Evolutionary conservation across 805 yeast genomes (phyloP), one percentile per base, ranked within the genome.

Genomic region (Blastobotrys americana): DNA sequence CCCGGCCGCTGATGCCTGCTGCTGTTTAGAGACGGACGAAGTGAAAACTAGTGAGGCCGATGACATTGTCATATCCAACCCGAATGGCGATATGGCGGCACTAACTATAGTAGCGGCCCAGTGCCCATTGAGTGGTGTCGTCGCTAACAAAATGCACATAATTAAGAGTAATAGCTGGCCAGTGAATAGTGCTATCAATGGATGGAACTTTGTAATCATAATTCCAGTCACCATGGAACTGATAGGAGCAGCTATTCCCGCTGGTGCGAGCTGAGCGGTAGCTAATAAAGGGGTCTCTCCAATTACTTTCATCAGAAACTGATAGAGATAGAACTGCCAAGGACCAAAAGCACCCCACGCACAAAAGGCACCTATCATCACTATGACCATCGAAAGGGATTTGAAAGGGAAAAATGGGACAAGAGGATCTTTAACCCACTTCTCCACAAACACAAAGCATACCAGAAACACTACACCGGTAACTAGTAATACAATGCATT

Each of bases 271-370:
- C n/a, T 72, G 66, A 3, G 73, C 68, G 49, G 77, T 63, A 49
- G 78, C 55, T 54, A 63, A 64, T 53, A 81, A 37, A 47, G 79
- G 66, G 41, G 70, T 43, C 53, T 74, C 71, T 6, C 67, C 56
- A n/a, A 81, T 68, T 21, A 82, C 55, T 43, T 76, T 73, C 43
- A 74, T 54, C 23, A 73, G 53, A 39, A 77, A 70, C 21, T 71
- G 67, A 70, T 75, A 78, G 47, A 73, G 73, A 60, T 80, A 83
- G 55, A 68, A 82, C n/a, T 79, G 67, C 79, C 84, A 82, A 21
- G 82, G 68, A 2, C 90, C 88, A 64, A 83, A 84, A 16, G 84
- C 73, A 1, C 85, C 81, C 93, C 93, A 84, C 0, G 90, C 90
- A 4, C 77, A 63, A 2, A 76, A 68, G 28, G 81, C 64, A 1